A percentile compares a stretch with the other conserved stretches of the same genome.
These are phyloP conservation scores for Sphagnum fallax DNA, from an alignment of 228 moss, liverwort and hornwort species.

Conservation along the genomic window DNA sequence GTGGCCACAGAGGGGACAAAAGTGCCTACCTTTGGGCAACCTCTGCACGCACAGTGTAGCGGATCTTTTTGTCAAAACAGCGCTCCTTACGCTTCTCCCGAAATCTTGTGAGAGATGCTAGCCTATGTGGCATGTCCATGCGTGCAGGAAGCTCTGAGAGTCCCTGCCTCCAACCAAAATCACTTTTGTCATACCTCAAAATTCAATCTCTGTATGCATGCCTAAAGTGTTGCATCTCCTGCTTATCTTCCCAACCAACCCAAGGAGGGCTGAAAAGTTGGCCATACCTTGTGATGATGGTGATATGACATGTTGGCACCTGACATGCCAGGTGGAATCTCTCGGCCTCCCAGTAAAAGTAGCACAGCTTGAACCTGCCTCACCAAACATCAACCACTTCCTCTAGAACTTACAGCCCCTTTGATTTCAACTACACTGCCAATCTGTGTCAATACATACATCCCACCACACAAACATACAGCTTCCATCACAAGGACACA, in stretches of 20 bases:
- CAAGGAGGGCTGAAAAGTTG: too few relatives aligned
- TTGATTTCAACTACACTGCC: too few relatives aligned
- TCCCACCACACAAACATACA: too few relatives aligned
- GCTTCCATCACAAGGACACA: too few relatives aligned
- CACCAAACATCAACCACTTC: background rate
- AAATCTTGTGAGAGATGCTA: slow-evolving; percentile 92
- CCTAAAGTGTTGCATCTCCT: too few relatives aligned
- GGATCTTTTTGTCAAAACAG: slow-evolving; percentile 94
- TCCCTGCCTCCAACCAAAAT: slow-evolving; percentile 39
- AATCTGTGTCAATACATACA: too few relatives aligned
- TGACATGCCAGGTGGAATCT: slow-evolving; percentile 98
- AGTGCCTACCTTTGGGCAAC: slow-evolving; percentile 78
- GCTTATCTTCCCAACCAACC: too few relatives aligned
- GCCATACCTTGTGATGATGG: slow-evolving; percentile 74
- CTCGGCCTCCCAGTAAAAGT: slow-evolving; percentile 89
- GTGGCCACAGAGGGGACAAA: too few relatives aligned
- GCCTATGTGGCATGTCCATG: slow-evolving; percentile 98
- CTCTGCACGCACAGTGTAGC: slow-evolving; percentile 93
- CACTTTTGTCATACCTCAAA: background rate
- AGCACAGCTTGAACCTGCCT: slow-evolving; percentile 95
- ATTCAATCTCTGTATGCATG: background rate
- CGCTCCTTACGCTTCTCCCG: slow-evolving; percentile 98
- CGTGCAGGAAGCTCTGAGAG: slow-evolving; percentile 84
- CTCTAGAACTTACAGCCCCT: too few relatives aligned
- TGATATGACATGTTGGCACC: slow-evolving; percentile 72